Evolutionary conservation across 1,284 basidiomycete genomes (phyloP).

Genomic region (Flammula alnicola): DNA sequence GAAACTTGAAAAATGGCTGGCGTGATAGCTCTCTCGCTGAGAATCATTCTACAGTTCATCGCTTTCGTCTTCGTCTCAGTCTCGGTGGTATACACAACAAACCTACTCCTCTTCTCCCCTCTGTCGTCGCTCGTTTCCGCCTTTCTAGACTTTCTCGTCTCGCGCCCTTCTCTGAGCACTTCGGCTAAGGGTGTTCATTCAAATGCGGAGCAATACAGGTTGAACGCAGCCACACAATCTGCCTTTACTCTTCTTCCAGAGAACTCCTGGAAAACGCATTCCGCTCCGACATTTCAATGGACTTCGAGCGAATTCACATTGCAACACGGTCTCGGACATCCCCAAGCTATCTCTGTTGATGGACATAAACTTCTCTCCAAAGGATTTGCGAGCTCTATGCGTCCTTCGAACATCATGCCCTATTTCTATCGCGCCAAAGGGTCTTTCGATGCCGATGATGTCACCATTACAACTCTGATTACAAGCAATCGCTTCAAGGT

Average conservation of each 20-base stretch:
- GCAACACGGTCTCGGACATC: slow-evolving; percentile 29
- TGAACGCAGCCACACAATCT: not conserved
- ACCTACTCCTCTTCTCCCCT: slow-evolving; percentile 31
- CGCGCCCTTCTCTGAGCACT: not conserved
- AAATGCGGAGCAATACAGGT: not conserved
- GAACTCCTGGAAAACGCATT: not conserved
- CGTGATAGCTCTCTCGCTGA: slow-evolving; percentile 10
- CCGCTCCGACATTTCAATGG: slow-evolving; percentile 19
- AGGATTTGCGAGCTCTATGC: slow-evolving; percentile 68
- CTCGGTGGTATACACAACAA: slow-evolving; percentile 45
- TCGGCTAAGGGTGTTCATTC: not conserved
- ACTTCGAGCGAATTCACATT: slow-evolving; percentile 22
- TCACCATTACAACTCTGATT: slow-evolving; percentile 84
- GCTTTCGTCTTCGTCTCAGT: slow-evolving; percentile 30
- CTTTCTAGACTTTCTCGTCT: slow-evolving; percentile 11
- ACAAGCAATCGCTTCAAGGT: slow-evolving; percentile 80
- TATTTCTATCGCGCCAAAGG: slow-evolving; percentile 75
- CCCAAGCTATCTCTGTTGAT: slow-evolving; percentile 37
- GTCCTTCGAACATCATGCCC: slow-evolving; percentile 75
- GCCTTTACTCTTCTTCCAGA: not conserved
- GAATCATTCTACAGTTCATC: slow-evolving; percentile 10
- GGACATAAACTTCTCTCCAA: slow-evolving; percentile 63
- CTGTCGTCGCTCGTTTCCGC: slow-evolving; percentile 13
- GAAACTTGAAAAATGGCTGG: slow-evolving; percentile 7
- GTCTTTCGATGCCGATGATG: slow-evolving; percentile 59